Percentiles rank a stretch among this genome's conserved stretches.
These are phyloP conservation scores for Fusarium torreyae DNA, from an alignment of 2,329 filamentous ascomycete genomes.

Conservation along the genomic window DNA sequence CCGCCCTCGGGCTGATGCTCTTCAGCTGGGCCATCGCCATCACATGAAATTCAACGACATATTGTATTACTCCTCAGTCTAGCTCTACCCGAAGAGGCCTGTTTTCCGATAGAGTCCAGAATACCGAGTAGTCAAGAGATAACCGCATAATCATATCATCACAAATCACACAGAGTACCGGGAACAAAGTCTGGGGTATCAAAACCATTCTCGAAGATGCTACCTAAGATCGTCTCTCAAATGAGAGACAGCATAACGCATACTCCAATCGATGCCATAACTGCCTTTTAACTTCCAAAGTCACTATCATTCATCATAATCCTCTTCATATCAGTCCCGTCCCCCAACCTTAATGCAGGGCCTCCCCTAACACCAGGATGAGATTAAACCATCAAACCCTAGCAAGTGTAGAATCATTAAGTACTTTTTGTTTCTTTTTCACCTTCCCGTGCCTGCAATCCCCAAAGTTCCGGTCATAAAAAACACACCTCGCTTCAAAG, in stretches of 20 bases:
- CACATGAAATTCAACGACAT: slow-evolving; percentile 26
- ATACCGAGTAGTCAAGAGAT: background rate
- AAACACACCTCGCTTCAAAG: slow-evolving; percentile 43
- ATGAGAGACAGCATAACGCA: slow-evolving; percentile 18
- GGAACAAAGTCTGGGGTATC: slow-evolving; percentile 34
- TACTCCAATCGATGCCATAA: slow-evolving; percentile 40
- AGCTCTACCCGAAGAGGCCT: slow-evolving; percentile 16
- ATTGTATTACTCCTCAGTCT: background rate
- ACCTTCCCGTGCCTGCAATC: slow-evolving; percentile 15
- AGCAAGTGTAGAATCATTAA: slow-evolving; percentile 33
- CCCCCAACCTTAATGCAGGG: slow-evolving; percentile 12
- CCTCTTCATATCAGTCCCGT: slow-evolving; percentile 23
- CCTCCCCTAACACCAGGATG: slow-evolving; percentile 8
- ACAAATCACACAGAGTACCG: background rate
- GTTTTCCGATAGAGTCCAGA: background rate
- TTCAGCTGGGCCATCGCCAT: slow-evolving; percentile 22
- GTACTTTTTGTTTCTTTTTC: slow-evolving; percentile 41
- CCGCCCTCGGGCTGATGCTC: slow-evolving; percentile 31
- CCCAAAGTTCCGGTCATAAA: slow-evolving; percentile 33
- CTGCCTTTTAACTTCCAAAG: slow-evolving; percentile 34
- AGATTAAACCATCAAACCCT: slow-evolving; percentile 25
- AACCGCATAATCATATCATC: background rate
- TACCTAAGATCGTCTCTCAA: slow-evolving; percentile 35
- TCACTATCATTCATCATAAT: slow-evolving; percentile 39
- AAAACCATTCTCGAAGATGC: slow-evolving; percentile 42